A percentile compares a stretch with the other conserved stretches of the same genome.
These are phyloP conservation scores for Botrytis byssoidea DNA, from an alignment of 2,329 filamentous ascomycete genomes.

Conservation along the genomic window DNA sequence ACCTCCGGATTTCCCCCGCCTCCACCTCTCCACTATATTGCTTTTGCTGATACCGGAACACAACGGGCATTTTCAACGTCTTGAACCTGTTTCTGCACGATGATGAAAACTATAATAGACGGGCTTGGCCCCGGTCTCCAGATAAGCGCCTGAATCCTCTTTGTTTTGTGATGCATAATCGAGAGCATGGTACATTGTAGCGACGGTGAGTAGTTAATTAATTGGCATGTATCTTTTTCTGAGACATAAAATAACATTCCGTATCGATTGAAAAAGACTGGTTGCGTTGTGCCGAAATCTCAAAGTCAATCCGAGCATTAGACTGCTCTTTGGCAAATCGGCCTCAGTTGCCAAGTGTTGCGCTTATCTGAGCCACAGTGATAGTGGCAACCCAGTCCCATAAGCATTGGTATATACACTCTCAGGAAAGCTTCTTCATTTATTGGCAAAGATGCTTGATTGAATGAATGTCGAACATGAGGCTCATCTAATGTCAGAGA, in stretches of 20 bases:
- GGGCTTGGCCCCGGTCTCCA: background rate
- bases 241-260: background rate
- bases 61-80: background rate
- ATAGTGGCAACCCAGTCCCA: background rate
- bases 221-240: background rate
- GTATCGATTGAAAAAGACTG: background rate
- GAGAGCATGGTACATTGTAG: background rate
- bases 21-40: background rate
- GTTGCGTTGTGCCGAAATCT: background rate
- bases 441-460: background rate
- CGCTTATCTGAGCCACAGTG: background rate
- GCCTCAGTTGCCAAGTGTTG: background rate
- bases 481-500: background rate
- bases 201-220: background rate
- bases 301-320: background rate
- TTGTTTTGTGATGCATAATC: too few relatives aligned
- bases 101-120: background rate
- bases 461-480: background rate
- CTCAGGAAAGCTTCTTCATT: background rate
- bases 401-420: background rate
- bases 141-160: background rate
- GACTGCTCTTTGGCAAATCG: background rate
- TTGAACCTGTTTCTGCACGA: constrained; percentile 9
- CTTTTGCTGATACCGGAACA: background rate
- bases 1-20: background rate